phyloP scores from a whole-genome alignment of 2,329 filamentous ascomycete species.

The Diaporthe ampelina region DNA sequence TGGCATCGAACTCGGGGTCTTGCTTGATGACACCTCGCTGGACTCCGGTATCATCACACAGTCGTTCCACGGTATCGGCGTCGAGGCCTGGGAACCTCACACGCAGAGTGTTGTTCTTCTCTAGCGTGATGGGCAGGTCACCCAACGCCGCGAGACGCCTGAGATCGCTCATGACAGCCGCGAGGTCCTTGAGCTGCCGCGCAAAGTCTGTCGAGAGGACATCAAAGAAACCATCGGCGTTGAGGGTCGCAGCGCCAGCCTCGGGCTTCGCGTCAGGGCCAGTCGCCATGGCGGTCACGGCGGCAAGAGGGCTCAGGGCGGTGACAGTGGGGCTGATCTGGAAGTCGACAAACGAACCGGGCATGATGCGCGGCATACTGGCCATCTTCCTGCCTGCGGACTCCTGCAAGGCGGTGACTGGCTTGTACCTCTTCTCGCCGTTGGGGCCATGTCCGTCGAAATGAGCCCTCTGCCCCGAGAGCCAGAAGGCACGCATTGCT shows the following conservation, averaged over 20 bases:
- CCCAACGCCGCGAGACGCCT: constrained; percentile 82
- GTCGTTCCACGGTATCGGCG: constrained; percentile 80
- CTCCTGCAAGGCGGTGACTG: constrained; percentile 81
- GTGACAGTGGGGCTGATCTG: constrained; percentile 90
- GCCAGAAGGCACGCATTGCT: constrained; percentile 90
- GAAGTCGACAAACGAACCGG: constrained; percentile 92
- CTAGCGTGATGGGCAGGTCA: constrained; percentile 84
- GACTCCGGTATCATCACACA: constrained; percentile 91
- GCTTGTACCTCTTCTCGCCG: constrained; percentile 84
- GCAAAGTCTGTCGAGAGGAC: constrained; percentile 90
- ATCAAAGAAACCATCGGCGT: constrained; percentile 87
- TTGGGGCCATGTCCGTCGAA: constrained; percentile 83
- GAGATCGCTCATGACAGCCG: constrained; percentile 84
- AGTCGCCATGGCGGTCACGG: constrained; percentile 62
- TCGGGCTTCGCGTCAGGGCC: constrained; percentile 56
- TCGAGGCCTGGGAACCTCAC: constrained; percentile 95
- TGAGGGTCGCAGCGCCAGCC: constrained; percentile 72
- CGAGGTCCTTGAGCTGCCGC: constrained; percentile 86
- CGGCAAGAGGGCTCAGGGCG: constrained; percentile 80
- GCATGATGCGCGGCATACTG: constrained; percentile 65
- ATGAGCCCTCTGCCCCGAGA: constrained; percentile 90
- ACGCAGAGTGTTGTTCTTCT: constrained; percentile 76
- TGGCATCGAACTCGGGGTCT: constrained; percentile 79
- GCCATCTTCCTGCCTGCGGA: constrained; percentile 78
- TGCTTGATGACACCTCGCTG: constrained; percentile 83